Percentiles rank a stretch among this genome's conserved stretches.
phyloP scores from a whole-genome alignment of 2,329 filamentous ascomycete genomes.

The Pseudogymnoascus sp. region DNA sequence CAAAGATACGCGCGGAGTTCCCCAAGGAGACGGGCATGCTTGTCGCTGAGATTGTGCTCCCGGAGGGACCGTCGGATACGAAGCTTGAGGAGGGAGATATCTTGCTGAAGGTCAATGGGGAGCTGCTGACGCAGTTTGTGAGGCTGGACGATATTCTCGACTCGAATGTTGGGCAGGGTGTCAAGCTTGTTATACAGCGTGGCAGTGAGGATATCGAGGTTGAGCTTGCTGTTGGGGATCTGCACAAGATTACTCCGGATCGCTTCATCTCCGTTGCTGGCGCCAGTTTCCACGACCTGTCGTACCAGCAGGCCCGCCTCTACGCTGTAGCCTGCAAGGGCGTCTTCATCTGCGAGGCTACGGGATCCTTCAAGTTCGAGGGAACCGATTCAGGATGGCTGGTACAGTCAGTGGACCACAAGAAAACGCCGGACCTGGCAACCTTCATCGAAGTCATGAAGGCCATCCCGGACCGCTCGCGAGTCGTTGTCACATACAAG shows the following conservation, averaged over 20 bases:
- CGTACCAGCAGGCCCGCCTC: constrained; percentile 93
- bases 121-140: constrained; percentile 89
- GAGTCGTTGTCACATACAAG: constrained; percentile 91
- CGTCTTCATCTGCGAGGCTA: constrained; percentile 90
- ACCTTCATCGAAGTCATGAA: constrained; percentile 89
- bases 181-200: constrained; percentile 76
- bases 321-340: constrained; percentile 90
- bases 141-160: constrained; percentile 87
- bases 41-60: constrained; percentile 89
- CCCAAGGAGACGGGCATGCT: constrained; percentile 95
- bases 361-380: constrained; percentile 91
- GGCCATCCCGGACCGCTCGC: constrained; percentile 68
- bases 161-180: constrained; percentile 69
- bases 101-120: constrained; percentile 83
- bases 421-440: constrained; percentile 78
- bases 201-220: constrained; percentile 83
- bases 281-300: constrained; percentile 89
- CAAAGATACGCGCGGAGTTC: constrained; percentile 70
- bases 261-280: constrained; percentile 92
- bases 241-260: constrained; percentile 92
- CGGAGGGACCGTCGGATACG: constrained; percentile 75
- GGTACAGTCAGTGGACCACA: constrained; percentile 85
- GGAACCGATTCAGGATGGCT: constrained; percentile 88
- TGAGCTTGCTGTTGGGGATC: constrained; percentile 74
- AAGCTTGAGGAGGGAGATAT: constrained; percentile 94